These are phyloP conservation scores for Pelargonium citronellum DNA, from an alignment of 441 rosid genomes.

Conservation along the genomic window DNA sequence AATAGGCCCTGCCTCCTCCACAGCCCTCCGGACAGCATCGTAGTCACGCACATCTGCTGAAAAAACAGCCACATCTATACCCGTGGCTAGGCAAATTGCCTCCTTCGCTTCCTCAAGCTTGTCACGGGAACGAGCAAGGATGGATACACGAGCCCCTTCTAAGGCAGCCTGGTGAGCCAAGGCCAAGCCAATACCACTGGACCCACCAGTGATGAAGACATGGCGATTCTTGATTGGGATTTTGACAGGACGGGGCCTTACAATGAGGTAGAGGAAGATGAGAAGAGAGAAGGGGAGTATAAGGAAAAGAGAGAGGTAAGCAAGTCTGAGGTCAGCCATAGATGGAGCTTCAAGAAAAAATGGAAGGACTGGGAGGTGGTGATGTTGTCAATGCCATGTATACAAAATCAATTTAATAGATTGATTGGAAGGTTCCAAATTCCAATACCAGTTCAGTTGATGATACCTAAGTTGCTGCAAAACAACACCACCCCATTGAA, in stretches of 20 bases:
- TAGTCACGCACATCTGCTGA: constrained; percentile 78
- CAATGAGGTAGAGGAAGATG: constrained; percentile 39
- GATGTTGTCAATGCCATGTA: too few species aligned
- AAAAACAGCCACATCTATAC: constrained; percentile 55
- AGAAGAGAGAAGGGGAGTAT: constrained; percentile 41
- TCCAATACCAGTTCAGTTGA: too few species aligned
- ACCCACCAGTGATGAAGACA: constrained; percentile 89
- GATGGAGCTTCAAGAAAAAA: background rate
- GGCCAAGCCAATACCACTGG: constrained; percentile 55
- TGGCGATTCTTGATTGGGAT: constrained; percentile 73
- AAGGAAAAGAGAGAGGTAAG: constrained; percentile 30
- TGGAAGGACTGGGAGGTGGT: too few species aligned
- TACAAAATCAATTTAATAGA: too few species aligned
- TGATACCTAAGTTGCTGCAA: too few species aligned
- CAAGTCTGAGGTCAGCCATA: constrained; percentile 22
- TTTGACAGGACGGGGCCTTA: constrained; percentile 53
- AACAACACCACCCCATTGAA: too few species aligned
- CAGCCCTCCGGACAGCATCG: constrained; percentile 51
- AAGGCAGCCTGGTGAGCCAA: background rate
- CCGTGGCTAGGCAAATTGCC: constrained; percentile 36
- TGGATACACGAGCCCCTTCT: constrained; percentile 2
- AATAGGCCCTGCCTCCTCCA: constrained; percentile 53
- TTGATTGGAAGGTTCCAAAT: too few species aligned
- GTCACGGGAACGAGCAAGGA: background rate
- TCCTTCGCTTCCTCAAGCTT: constrained; percentile 6